phyloP scores from a whole-genome alignment of 2,329 filamentous ascomycete species.

The Phoma sp. region DNA sequence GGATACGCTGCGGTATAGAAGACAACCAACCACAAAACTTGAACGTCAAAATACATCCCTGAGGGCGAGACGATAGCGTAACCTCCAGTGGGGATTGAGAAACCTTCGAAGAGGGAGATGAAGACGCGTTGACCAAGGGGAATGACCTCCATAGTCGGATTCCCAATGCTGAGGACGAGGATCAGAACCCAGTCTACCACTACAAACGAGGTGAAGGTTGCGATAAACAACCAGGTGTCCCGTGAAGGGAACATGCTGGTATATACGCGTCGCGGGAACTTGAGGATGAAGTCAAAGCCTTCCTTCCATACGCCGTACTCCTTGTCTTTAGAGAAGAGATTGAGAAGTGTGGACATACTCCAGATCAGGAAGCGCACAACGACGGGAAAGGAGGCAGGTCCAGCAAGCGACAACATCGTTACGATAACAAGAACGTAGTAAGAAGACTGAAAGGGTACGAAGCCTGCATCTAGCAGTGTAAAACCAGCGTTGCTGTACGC shows the following conservation, averaged over 20 bases:
- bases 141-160: conserved; percentile 29
- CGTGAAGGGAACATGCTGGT: conserved; percentile 31
- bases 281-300: conserved; percentile 31
- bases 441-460: conserved; percentile 28
- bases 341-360: conserved; percentile 25
- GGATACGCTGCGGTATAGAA: conserved; percentile 32
- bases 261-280: conserved; percentile 26
- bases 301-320: conserved; percentile 33
- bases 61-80: conserved; percentile 30
- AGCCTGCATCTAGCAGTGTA: conserved; percentile 28
- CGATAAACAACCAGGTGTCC: conserved; percentile 29
- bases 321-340: conserved; percentile 25
- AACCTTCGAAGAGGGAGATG: conserved; percentile 31
- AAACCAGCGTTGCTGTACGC: conserved; percentile 30
- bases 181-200: conserved; percentile 29
- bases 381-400: conserved; percentile 27
- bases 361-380: conserved; percentile 28
- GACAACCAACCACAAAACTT: conserved; percentile 30
- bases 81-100: conserved; percentile 32
- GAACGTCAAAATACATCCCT: conserved; percentile 30
- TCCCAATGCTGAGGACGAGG: conserved; percentile 28
- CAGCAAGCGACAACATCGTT: conserved; percentile 27
- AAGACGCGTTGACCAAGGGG: conserved; percentile 28
- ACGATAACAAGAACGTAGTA: conserved; percentile 28
- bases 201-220: conserved; percentile 27